phyloP scores from a whole-genome alignment of 129 eudicot genomes.

The Flaveria sonorensis region DNA sequence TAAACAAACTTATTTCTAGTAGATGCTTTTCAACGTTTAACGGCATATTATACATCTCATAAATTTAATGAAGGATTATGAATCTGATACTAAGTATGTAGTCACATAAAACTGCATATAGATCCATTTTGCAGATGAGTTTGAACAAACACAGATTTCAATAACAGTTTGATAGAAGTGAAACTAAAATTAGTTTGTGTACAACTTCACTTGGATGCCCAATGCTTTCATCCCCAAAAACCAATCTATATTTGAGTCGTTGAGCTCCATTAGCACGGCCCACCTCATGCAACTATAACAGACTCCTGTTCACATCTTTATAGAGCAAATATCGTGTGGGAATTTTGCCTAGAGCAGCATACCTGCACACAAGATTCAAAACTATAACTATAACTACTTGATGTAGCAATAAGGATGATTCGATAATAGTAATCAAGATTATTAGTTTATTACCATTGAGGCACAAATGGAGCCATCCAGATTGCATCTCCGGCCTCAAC shows the following conservation, averaged over 20 bases:
- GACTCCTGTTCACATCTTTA: conserved; percentile 92
- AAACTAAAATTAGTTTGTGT: not conserved
- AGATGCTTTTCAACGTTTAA: too few species aligned
- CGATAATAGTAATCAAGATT: not conserved
- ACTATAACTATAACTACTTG: conserved; percentile 11
- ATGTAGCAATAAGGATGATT: not conserved
- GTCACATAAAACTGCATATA: not conserved
- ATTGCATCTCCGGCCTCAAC: conserved; percentile 94
- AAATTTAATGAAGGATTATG: too few species aligned
- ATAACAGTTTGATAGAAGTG: not conserved
- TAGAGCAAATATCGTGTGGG: conserved; percentile 83
- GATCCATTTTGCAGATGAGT: not conserved
- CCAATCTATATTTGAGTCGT: conserved; percentile 18
- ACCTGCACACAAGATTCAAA: conserved; percentile 57
- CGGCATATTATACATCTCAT: too few species aligned
- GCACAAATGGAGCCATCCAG: conserved; percentile 99
- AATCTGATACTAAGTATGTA: not conserved
- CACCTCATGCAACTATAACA: conserved; percentile 38
- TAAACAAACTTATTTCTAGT: too few species aligned
- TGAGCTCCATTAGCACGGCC: conserved; percentile 9
- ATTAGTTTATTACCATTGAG: conserved; percentile 70
- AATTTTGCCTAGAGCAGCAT: conserved; percentile 93
- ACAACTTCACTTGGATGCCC: conserved; percentile 15
- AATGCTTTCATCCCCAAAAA: conserved; percentile 16
- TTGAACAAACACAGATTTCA: not conserved